phyloP scores from a whole-genome alignment of 2,329 filamentous ascomycete genomes.

The Hypoxylon sp. region DNA sequence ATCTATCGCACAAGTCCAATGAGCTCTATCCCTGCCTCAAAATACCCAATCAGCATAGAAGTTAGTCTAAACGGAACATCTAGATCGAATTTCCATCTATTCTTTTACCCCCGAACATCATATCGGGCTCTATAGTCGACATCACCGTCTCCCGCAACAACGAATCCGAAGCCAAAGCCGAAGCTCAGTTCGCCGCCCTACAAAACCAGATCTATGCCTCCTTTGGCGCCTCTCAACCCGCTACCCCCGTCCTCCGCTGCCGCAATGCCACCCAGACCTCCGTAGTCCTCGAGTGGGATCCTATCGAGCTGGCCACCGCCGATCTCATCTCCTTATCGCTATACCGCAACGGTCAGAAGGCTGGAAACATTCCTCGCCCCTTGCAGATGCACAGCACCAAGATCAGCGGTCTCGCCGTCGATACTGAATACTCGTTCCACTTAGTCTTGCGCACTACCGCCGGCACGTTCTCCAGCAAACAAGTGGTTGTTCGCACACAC shows the following conservation, averaged over 20 bases:
- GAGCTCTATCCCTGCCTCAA: background rate
- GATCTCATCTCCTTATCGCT: slow-evolving; percentile 89
- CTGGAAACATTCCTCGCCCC: slow-evolving; percentile 91
- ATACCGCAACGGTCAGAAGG: slow-evolving; percentile 96
- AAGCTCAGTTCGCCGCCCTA: slow-evolving; percentile 82
- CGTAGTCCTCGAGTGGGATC: slow-evolving; percentile 97
- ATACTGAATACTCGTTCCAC: slow-evolving; percentile 96
- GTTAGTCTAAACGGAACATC: slow-evolving; percentile 39
- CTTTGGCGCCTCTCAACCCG: slow-evolving; percentile 84
- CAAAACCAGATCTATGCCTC: slow-evolving; percentile 88
- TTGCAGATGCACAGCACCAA: slow-evolving; percentile 93
- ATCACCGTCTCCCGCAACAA: slow-evolving; percentile 93
- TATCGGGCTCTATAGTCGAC: slow-evolving; percentile 96
- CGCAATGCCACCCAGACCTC: slow-evolving; percentile 99
- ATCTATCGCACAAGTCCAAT: slow-evolving; percentile 30
- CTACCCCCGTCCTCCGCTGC: slow-evolving; percentile 83
- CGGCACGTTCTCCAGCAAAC: slow-evolving; percentile 86
- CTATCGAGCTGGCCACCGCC: slow-evolving; percentile 90
- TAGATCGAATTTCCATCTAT: slow-evolving; percentile 99
- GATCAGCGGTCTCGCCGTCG: slow-evolving; percentile 94
- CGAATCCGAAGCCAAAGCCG: slow-evolving; percentile 78
- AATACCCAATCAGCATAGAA: slow-evolving; percentile 7
- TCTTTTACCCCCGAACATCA: slow-evolving; percentile 92
- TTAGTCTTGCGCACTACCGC: slow-evolving; percentile 90
- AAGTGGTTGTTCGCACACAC: slow-evolving; percentile 88